Base-by-base conservation (phyloP, 1,139 yeast species). In the Kluyveromyces sp. region DNA sequence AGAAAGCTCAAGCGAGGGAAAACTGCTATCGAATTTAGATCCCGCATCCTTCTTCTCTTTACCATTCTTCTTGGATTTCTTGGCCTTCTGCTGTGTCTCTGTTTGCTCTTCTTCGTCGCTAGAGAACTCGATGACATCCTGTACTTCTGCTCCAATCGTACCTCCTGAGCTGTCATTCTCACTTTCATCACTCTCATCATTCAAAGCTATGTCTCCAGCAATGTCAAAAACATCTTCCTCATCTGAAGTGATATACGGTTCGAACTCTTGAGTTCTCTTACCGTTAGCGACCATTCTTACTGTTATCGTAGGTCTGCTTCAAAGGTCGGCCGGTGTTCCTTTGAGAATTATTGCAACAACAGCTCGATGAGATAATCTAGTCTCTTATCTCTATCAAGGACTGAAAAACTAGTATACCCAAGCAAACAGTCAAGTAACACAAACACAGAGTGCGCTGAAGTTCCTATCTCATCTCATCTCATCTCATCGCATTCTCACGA, bases 221-320 rank as follows among this genome's bases (percentile, higher is more conserved):
- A 85, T 83, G 61, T 84, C 89, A 57, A 68, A 74, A 7, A 71
- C 83, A 55, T 77, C 83, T 57, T 79, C 86, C 59, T 75, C 82
- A 40, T 67, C 70, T 40, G 66, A 66, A 37, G 60, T 54, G 54
- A 18, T 18, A 11, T 15, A 8, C 11, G 49, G 57, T 18, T 34
- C 42, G 19, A 48, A 48, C 18, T 41, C 44, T 11, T 40, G 32
- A 29, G 43, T 42, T 40, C 54, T 47, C 43, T 50, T 48, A 39
- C 29, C 22, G 15, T 31, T 20, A n/a, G 19, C n/a, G 13, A 43
- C 35, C 40, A 38, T 35, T 28, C 4, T 8, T 36, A 22, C 26
- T 22, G 8, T 22, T 22, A 22, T n/a, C n/a, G 26, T 9, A 22
- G 9, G 8, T 22, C 26, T 22, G 6, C 6, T 6, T 22, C 8